Base-by-base conservation (phyloP, 2,329 filamentous ascomycete genomes). In the Sphaerulina populicola region DNA sequence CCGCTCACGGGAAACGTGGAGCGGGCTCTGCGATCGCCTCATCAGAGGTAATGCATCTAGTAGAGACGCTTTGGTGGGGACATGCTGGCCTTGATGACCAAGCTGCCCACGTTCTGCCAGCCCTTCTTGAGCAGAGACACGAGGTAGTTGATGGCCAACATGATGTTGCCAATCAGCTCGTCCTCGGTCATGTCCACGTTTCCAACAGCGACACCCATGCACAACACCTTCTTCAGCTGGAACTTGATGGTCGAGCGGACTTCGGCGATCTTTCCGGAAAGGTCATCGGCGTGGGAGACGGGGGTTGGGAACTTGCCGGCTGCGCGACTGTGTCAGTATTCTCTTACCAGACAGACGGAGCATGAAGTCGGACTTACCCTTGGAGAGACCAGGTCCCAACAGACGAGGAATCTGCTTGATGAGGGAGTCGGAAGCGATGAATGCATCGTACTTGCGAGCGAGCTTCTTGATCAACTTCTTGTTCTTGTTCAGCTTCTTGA, bases 401-500 rank as follows among this genome's bases (percentile, higher is more conserved):
- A 98, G 89, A 96, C 93, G 93, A 68, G 93, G 93, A 69, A 98
- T 97, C 82, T 96, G 90, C 86, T 95, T 96, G 85, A 98, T 96
- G 71, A 98, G 79, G 70, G 86, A 79, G 72, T 98, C 93, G 72
- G 91, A 97, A 73, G 93, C 86, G 72, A 98, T 77, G 79, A 98
- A 98, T 67, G 93, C 93, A 77, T 98, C 93, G 85, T 98, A 97
- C 82, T 98, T 98, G 84, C 90, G 89, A 61, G 93, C 93, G 64
- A 98, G 87, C 86, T 98, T 98, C 89, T 98, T 98, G 85, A 98
- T 96, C 71, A 97, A 85, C 86, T 98, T 98, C 88, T 98, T 97
- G 88, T 98, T 98, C 88, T 98, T 98, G 86, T 98, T 98, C 66
- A 98, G 88, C 86, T 98, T 98, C 88, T 98, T 98, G 78, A 98